These are phyloP conservation scores for Aphanomyces invadans DNA, from an alignment of 352 stramenopile genomes.

Conservation along the genomic window DNA sequence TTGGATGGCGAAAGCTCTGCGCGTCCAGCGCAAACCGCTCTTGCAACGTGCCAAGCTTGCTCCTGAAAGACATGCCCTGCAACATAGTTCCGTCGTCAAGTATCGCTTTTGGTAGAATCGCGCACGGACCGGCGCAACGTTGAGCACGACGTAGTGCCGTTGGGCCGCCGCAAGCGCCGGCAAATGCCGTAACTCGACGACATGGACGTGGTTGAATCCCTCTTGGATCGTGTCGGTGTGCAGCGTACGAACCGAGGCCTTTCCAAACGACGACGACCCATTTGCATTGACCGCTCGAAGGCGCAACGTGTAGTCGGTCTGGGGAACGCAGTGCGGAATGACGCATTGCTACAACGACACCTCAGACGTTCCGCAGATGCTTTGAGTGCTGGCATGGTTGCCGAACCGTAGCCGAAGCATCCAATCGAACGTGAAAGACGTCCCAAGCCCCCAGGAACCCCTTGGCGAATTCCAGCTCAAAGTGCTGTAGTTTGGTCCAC, in stretches of 20 bases:
- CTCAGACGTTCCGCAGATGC: no score
- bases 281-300: slow-evolving; percentile 13
- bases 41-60: slow-evolving; percentile 4
- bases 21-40: not conserved
- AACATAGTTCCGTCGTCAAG: not conserved
- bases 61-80: not conserved
- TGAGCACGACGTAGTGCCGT: not conserved
- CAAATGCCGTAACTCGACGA: slow-evolving; percentile 11
- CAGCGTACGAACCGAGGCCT: not conserved
- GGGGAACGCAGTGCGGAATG: not conserved
- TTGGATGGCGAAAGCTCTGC: slow-evolving; percentile 12
- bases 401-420: slow-evolving; percentile 12
- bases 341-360: slow-evolving; percentile 16
- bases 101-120: not conserved
- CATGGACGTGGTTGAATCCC: not conserved
- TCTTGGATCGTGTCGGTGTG: not conserved
- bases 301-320: slow-evolving; percentile 17
- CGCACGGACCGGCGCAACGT: not conserved
- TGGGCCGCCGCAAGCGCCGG: not conserved
- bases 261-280: not conserved
- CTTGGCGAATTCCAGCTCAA: slow-evolving; percentile 3
- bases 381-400: no score
- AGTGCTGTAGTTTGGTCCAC: slow-evolving; percentile 1
- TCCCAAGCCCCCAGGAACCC: slow-evolving; percentile 13
- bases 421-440: slow-evolving; percentile 4